phyloP scores from a whole-genome alignment of 768 basidiomycete genomes.

The Omphalotus guepiniiformis region DNA sequence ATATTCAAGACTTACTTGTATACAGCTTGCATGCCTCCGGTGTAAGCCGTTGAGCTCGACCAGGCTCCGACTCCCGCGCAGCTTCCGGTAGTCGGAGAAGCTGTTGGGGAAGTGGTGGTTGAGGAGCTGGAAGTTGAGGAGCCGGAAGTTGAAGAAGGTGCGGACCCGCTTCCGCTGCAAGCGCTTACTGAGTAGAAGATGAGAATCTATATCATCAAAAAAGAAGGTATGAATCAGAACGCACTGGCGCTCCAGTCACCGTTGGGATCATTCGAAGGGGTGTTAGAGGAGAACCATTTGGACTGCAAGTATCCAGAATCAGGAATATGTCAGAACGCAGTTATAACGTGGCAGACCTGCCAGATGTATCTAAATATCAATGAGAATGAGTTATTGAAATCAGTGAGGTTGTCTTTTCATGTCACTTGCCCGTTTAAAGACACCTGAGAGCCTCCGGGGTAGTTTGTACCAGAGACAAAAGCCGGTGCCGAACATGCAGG shows the following conservation, averaged over 20 bases:
- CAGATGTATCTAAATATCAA: constrained; percentile 49
- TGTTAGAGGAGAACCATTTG: constrained; percentile 51
- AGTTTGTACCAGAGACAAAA: constrained; percentile 43
- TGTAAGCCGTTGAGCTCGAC: constrained; percentile 2
- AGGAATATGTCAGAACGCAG: background rate
- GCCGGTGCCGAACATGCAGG: constrained; percentile 56
- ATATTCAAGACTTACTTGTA: constrained; percentile 2
- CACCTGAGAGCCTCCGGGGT: constrained; percentile 48
- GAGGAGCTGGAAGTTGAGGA: constrained; percentile 26
- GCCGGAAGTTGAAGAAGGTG: constrained; percentile 39
- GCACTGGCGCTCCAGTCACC: constrained; percentile 65
- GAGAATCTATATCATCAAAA: background rate
- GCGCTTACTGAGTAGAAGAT: constrained; percentile 43
- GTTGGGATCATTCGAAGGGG: constrained; percentile 43
- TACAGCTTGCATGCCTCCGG: constrained; percentile 3
- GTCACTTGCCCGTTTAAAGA: constrained; percentile 51
- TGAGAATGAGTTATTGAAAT: constrained; percentile 8
- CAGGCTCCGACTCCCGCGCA: constrained; percentile 4
- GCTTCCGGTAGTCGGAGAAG: constrained; percentile 4
- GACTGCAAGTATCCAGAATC: constrained; percentile 33
- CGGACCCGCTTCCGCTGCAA: constrained; percentile 33
- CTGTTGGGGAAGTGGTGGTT: constrained; percentile 13
- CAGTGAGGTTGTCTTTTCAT: background rate
- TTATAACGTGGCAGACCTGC: constrained; percentile 36
- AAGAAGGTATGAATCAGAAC: constrained; percentile 15